These are phyloP conservation scores for Artomyces pyxidatus DNA, from an alignment of 768 basidiomycete species.

Conservation along the genomic window DNA sequence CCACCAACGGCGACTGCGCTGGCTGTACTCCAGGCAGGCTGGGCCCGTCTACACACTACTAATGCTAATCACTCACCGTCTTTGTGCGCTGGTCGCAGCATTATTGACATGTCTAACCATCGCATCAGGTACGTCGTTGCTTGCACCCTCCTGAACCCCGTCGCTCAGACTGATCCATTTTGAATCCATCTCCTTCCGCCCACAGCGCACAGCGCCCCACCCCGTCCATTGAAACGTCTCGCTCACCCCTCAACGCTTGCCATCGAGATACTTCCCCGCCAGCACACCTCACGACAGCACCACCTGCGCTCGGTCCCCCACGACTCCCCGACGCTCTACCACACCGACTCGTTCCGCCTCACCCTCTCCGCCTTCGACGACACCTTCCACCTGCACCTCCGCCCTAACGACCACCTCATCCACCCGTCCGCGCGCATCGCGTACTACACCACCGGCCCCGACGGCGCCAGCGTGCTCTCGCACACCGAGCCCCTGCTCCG, in stretches of 20 bases:
- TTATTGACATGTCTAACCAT: slow-evolving; percentile 8
- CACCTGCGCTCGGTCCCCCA: slow-evolving; percentile 19
- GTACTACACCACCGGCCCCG: slow-evolving; percentile 45
- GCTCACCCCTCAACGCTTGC: slow-evolving; percentile 29
- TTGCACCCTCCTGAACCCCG: too few species aligned
- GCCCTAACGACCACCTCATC: slow-evolving; percentile 70
- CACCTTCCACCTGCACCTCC: slow-evolving; percentile 63
- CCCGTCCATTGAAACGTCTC: slow-evolving; percentile 28
- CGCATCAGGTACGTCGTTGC: slow-evolving; percentile 5
- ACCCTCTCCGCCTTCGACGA: slow-evolving; percentile 59
- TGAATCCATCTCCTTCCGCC: background rate
- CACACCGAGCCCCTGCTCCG: slow-evolving; percentile 56
- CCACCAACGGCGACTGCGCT: too few species aligned
- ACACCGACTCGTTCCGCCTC: slow-evolving; percentile 66
- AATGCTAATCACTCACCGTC: slow-evolving; percentile 2
- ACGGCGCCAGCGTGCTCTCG: slow-evolving; percentile 42
- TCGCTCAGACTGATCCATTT: too few species aligned
- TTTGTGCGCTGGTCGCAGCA: slow-evolving; percentile 16
- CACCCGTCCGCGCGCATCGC: slow-evolving; percentile 71
- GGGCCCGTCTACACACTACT: too few species aligned
- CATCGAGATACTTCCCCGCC: slow-evolving; percentile 36
- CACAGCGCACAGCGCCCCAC: slow-evolving; percentile 19
- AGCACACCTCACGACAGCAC: background rate
- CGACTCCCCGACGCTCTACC: slow-evolving; percentile 43
- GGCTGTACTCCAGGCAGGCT: too few species aligned